Percentiles rank a stretch among this genome's conserved stretches.
phyloP scores from a whole-genome alignment of 768 basidiomycete species.

The Leccinellum albellum region DNA sequence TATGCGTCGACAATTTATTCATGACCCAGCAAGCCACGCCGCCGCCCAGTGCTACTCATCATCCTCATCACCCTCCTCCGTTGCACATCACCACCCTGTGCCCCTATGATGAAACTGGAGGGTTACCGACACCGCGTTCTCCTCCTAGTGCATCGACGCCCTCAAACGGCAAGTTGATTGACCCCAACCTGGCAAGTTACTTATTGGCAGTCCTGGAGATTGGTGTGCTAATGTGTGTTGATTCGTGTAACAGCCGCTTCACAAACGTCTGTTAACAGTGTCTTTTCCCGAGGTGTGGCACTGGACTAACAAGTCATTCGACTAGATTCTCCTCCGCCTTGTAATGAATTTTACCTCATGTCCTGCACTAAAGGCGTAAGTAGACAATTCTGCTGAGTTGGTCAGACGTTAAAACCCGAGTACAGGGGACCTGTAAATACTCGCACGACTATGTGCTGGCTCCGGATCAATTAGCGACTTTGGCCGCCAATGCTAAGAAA shows the following conservation, averaged over 20 bases:
- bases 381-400: background rate
- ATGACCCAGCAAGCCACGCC: constrained; percentile 29
- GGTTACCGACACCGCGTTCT: constrained; percentile 66
- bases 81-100: constrained; percentile 41
- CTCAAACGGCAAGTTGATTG: constrained; percentile 40
- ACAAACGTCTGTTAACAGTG: constrained; percentile 57
- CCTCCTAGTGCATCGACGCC: constrained; percentile 37
- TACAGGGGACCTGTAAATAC: constrained; percentile 71
- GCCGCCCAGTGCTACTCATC: constrained; percentile 27
- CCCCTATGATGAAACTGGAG: constrained; percentile 49
- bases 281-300: background rate
- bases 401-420: constrained; percentile 13
- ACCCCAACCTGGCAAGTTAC: constrained; percentile 58
- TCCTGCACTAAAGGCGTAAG: constrained; percentile 73
- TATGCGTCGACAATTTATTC: constrained; percentile 52
- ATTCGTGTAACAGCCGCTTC: constrained; percentile 51
- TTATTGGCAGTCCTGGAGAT: background rate
- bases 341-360: constrained; percentile 84
- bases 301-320: constrained; percentile 5
- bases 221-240: constrained; percentile 6
- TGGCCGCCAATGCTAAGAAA: constrained; percentile 77
- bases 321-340: constrained; percentile 76
- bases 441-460: constrained; percentile 77
- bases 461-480: constrained; percentile 63
- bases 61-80: constrained; percentile 45